Evolutionary conservation across 129 eudicot species (phyloP).

Genomic region (Mikania micrantha): DNA sequence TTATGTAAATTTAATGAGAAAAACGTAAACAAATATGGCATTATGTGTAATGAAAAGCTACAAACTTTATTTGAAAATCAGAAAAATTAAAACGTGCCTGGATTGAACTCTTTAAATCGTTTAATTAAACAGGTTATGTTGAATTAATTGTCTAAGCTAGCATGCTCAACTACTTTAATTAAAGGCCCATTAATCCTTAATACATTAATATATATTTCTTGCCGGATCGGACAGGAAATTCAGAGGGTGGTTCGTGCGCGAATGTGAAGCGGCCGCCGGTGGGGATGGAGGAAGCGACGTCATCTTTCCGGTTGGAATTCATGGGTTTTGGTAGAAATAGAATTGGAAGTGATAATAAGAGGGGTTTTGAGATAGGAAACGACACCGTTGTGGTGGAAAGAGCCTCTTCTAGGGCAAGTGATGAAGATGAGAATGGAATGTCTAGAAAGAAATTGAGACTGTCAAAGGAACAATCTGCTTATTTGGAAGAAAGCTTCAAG

Average conservation of each 20-base stretch:
- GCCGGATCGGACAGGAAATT: constrained; percentile 42
- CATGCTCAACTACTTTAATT: too few species aligned
- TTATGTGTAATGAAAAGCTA: background rate
- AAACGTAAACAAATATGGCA: too few species aligned
- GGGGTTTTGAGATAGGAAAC: constrained; percentile 36
- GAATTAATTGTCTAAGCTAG: too few species aligned
- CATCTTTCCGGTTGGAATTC: constrained; percentile 52
- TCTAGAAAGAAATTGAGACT: constrained; percentile 54
- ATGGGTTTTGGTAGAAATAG: constrained; percentile 35
- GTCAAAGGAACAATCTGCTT: constrained; percentile 78
- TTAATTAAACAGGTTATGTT: too few species aligned
- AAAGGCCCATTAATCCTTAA: too few species aligned
- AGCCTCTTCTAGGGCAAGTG: constrained; percentile 60
- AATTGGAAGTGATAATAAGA: constrained; percentile 25
- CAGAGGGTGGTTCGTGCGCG: constrained; percentile 64
- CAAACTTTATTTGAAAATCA: background rate
- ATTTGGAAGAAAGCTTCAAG: constrained; percentile 73
- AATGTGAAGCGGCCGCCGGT: constrained; percentile 43
- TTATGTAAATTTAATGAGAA: too few species aligned
- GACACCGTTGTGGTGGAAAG: constrained; percentile 54
- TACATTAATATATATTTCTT: background rate
- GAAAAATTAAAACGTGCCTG: too few species aligned
- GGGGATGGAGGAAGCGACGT: constrained; percentile 53
- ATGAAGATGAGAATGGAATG: constrained; percentile 64
- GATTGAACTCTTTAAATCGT: too few species aligned